phyloP scores from a whole-genome alignment of 2,329 filamentous ascomycete species.

The Dactylella cylindrospora region DNA sequence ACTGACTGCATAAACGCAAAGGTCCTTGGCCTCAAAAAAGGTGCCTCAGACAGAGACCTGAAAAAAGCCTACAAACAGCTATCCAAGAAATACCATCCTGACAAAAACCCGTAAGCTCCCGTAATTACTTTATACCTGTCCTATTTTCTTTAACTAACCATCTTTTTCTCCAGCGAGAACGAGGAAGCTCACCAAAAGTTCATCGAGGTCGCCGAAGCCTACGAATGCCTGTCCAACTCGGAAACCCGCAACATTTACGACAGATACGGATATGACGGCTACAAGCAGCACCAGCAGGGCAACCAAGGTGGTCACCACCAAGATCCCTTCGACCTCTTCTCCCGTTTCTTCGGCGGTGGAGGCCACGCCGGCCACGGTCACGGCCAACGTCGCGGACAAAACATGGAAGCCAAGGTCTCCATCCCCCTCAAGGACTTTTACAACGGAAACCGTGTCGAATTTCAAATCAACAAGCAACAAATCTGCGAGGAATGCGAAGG shows the following conservation, averaged over 20 bases:
- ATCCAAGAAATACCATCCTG: constrained; percentile 94
- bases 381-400: constrained; percentile 76
- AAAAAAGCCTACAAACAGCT: constrained; percentile 90
- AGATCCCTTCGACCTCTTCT: constrained; percentile 96
- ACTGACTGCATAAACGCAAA: constrained; percentile 51
- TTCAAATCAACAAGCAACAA: constrained; percentile 88
- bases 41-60: constrained; percentile 81
- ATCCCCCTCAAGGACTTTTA: constrained; percentile 89
- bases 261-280: constrained; percentile 85
- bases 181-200: constrained; percentile 83
- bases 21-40: constrained; percentile 76
- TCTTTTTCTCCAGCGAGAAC: constrained; percentile 63
- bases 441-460: constrained; percentile 80
- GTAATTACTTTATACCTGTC: background rate
- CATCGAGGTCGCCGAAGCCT: constrained; percentile 89
- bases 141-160: background rate
- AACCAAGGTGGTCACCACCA: constrained; percentile 62
- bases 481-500: constrained; percentile 93
- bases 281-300: constrained; percentile 78
- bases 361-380: constrained; percentile 70
- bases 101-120: constrained; percentile 84
- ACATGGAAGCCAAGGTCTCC: constrained; percentile 81
- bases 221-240: constrained; percentile 81
- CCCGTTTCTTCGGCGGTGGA: constrained; percentile 86
- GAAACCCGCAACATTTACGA: constrained; percentile 89